Evolutionary conservation across 768 basidiomycete species (phyloP), one percentile per base, ranked within the genome.

Genomic region (Boletellus ananiceps): DNA sequence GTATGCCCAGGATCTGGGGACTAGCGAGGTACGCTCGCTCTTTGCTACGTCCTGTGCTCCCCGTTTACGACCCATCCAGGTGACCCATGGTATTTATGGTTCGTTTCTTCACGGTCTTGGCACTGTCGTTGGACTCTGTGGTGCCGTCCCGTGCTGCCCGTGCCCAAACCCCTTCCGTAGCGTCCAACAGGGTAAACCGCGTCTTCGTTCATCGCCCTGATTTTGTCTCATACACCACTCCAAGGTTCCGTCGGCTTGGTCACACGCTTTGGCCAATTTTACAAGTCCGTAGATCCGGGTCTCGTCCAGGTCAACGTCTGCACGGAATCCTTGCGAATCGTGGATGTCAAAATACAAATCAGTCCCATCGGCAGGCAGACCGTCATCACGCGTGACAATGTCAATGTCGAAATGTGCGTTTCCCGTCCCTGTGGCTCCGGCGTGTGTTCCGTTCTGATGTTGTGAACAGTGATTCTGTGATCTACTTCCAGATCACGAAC

Each of bases 271-370:
- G 94, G 94, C 42, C 82, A 95, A 64, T 95, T 97, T 78, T 95
- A 95, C 82, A 92, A 88, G 70, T 85, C 90, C 8, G 92, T 94
- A 58, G 92, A 95, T 63, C 93, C 91, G 1, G 93, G 94, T 49
- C 78, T 96, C 31, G 88, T 87, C 44, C 82, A 92, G 59, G 84
- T 96, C 68, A 96, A 97, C 65, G 88, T 95, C 52, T 95, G 93
- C 78, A 89, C 92, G 14, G 95, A 98, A 67, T 78, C 79, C 2
- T 77, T 98, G 38, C 82, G 84, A 50, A 67, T 87, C 41, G 91
- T 97, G 56, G 90, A 96, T 63, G 93, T 97, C 69, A 95, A 94
- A 69, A 95, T 98, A 56, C 93, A 95, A 68, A 93, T 97, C 58
- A 87, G 83, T 57, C 72, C 86, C 21, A 92, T 94, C 60, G 91